Base-by-base conservation (phyloP, 2,329 filamentous ascomycete genomes). In the Trichoderma hamatum region DNA sequence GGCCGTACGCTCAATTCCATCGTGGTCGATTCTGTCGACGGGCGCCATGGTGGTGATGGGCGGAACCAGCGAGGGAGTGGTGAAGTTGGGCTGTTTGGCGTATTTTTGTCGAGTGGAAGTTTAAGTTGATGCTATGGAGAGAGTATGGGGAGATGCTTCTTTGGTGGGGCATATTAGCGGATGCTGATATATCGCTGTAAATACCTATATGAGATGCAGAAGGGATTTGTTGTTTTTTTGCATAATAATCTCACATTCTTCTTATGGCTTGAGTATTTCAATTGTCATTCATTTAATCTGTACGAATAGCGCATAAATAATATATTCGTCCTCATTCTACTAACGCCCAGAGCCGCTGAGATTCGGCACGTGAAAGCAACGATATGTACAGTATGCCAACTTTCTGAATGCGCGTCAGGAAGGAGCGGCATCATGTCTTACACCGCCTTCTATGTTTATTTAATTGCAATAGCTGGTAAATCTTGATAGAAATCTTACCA, bases 1-100 rank as follows among this genome's bases (percentile, higher is more conserved):
- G 10, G 2, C 36, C 79, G 34, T 75, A 81, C 81, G 80, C 78
- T 83, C 81, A 65, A 83, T 74, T 28, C 71, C 75, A 69, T 78
- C 76, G 69, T 82, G 80, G 68, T 81, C 76, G 59, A 78, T 73
- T 46, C 75, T 74, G 58, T 80, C 80, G 58, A 83, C 77, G 30
- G 82, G 82, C 52, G 82, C 81, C 82, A 84, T 84, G 70, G 55
- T 72, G 70, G 71, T 46, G 64, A 11, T 9, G 34, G 21, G 43
- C 11, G 46, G 54, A 10, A 19, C 16, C 9, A 7, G 30, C 30
- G 30, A 5, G 30, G 4, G 16, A n/a, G 49, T 51, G 55, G 39
- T 11, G 56, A 55, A 24, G 52, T 21, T 24, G 16, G 32, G 2
- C 16, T 30, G 14, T 19, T 30, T 49, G 58, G 39, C 13, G 49